A percentile compares a stretch with the other conserved stretches of the same genome.
Conservation (phyloP, 768 basidiomycete species). For the Tylopilus plumbeoviolaceoides region DNA sequence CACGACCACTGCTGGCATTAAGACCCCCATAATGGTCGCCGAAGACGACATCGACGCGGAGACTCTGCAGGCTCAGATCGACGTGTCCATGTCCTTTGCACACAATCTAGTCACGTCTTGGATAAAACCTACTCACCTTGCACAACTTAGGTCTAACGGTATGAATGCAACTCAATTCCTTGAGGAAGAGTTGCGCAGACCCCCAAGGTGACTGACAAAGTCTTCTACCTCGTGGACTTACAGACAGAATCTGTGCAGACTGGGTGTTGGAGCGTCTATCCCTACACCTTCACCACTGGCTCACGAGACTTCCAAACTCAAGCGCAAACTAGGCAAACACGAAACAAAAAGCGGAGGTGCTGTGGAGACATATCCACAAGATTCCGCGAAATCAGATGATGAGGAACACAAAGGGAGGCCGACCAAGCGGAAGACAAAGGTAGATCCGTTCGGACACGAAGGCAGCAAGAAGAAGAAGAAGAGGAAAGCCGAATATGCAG, state of each 20-base stretch:
- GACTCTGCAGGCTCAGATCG: slow-evolving; percentile 76
- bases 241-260: slow-evolving; percentile 35
- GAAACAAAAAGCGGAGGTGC: slow-evolving; percentile 46
- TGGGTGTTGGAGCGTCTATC: slow-evolving; percentile 70
- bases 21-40: slow-evolving; percentile 20
- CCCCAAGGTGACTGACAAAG: slow-evolving; percentile 50
- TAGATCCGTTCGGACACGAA: slow-evolving; percentile 51
- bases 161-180: slow-evolving; percentile 49
- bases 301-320: slow-evolving; percentile 60
- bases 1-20: background rate
- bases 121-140: slow-evolving; percentile 54
- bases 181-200: slow-evolving; percentile 62
- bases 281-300: slow-evolving; percentile 44
- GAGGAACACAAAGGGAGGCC: slow-evolving; percentile 56
- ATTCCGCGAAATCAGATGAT: slow-evolving; percentile 35
- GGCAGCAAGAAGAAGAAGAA: slow-evolving; percentile 44
- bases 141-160: slow-evolving; percentile 30
- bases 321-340: slow-evolving; percentile 50
- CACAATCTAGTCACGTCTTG: slow-evolving; percentile 73
- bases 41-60: slow-evolving; percentile 63
- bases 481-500: slow-evolving; percentile 34
- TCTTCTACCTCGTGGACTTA: background rate
- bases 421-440: slow-evolving; percentile 54
- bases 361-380: slow-evolving; percentile 28
- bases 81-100: slow-evolving; percentile 73